Evolutionary conservation across 164 flowering plant species (phyloP).

Genomic region (Saururus chinensis): DNA sequence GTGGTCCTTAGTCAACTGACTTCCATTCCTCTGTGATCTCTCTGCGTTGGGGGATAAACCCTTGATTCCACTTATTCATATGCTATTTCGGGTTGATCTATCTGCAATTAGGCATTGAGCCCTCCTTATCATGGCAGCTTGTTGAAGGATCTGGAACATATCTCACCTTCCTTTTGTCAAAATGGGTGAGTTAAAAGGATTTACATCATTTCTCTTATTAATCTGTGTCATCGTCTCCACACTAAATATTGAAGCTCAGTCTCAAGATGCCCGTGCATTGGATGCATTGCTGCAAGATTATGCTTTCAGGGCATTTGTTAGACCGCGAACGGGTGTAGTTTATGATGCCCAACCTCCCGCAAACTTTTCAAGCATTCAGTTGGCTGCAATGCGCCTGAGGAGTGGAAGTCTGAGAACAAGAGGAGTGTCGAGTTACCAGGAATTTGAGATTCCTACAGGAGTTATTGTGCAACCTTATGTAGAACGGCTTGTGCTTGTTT

Average conservation of each 20-base stretch:
- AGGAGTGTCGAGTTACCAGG: conserved; percentile 47
- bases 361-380: conserved; percentile 50
- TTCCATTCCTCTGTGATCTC: background rate
- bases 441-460: conserved; percentile 57
- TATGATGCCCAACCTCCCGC: conserved; percentile 47
- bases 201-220: conserved; percentile 15
- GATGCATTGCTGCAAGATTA: conserved; percentile 88
- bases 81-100: too few species aligned
- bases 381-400: conserved; percentile 71
- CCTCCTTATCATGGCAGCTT: background rate
- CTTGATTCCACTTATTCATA: too few species aligned
- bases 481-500: conserved; percentile 72
- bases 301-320: conserved; percentile 56
- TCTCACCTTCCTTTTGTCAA: conserved; percentile 1
- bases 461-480: conserved; percentile 63
- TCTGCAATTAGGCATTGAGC: background rate
- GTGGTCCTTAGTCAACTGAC: background rate
- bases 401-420: conserved; percentile 58
- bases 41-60: background rate
- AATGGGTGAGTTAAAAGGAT: background rate
- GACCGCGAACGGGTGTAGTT: conserved; percentile 53
- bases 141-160: background rate
- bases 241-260: conserved; percentile 24
- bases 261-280: conserved; percentile 22
- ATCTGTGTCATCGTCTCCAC: conserved; percentile 14